phyloP scores from a whole-genome alignment of 108 stramenopile genomes.

The Craspedostauros australis region DNA sequence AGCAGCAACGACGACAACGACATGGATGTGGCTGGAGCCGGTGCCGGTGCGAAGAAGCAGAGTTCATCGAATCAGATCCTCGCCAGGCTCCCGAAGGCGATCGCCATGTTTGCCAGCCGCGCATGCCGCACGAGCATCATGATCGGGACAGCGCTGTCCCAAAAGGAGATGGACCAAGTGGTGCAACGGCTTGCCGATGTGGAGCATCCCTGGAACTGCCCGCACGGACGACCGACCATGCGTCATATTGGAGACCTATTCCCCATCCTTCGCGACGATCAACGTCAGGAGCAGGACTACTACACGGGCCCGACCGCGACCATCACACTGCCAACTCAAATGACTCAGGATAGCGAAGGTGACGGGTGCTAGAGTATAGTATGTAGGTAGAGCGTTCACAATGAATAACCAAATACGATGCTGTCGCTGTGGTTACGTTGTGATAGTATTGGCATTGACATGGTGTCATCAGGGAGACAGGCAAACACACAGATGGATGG shows the following conservation, averaged over 20 bases:
- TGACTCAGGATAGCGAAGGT: conserved; percentile 15
- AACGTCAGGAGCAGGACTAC: conserved; percentile 24
- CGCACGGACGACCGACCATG: conserved; percentile 87
- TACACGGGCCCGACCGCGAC: conserved; percentile 39
- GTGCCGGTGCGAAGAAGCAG: conserved; percentile 16
- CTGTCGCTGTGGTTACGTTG: neutral
- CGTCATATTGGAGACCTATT: conserved; percentile 69
- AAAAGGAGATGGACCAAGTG: conserved; percentile 75
- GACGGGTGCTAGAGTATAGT: too few species aligned
- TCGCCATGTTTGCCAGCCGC: conserved; percentile 94
- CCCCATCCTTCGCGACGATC: conserved; percentile 44
- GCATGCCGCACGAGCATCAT: conserved; percentile 91
- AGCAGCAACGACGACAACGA: neutral
- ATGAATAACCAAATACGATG: neutral
- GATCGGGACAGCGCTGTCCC: conserved; percentile 89
- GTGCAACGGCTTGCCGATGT: conserved; percentile 75
- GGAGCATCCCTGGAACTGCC: conserved; percentile 93
- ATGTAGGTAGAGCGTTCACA: neutral
- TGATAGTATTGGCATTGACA: neutral
- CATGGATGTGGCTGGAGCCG: neutral
- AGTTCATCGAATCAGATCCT: conserved; percentile 40
- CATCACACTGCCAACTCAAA: conserved; percentile 1
- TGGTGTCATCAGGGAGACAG: neutral
- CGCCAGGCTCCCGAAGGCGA: conserved; percentile 87
- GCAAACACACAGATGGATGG: neutral